Evolutionary conservation across 305 asterid species (phyloP), one percentile per base, ranked within the genome.

Genomic region (Coffea humblotiana): DNA sequence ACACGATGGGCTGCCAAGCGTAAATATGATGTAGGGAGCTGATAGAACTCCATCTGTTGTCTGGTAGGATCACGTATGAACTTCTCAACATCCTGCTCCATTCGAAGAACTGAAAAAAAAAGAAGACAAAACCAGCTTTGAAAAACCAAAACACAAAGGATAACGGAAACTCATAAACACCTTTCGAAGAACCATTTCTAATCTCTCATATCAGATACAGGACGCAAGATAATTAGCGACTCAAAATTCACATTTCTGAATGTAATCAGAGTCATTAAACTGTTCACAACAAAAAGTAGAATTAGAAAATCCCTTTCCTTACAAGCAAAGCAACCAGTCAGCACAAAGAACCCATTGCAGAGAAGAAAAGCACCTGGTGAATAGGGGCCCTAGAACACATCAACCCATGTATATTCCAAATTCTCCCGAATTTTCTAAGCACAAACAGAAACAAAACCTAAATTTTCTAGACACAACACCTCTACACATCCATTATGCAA

Each of bases 1-100:
- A 96, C 97, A 70, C 99, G 98, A 88, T 96, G 99, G 77, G 98
- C 99, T 79, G 99, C 99, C 91, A 96, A 86, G 8, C 99, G 95
- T 83, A 94, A 87, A 88, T 96, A 96, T 65, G 99, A 96, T 84
- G 98, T 96, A 67, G 99, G 99, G 79, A 96, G 89, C 86, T 93
- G 98, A 76, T 93, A 93, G 85, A 96, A 96, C 84, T 96, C 99
- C 98, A 96, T 91, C 81, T 93, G 97, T 65, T 93, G 97, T 86
- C 97, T 88, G 13, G 88, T 88, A 69, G 94, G 97, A 88, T 94
- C 97, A 61, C 89, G 88, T 27, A 94, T 87, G 85, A 95, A 95
- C 89, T 89, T 95, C 87, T 93, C 97, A 65, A 95, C 89, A 77
- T 95, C 98, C 89, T 93, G 97, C 96, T 95, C 99, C 92, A 95